Percentiles rank a stretch among this genome's conserved stretches.
Conservation (phyloP, 768 basidiomycete genomes). For the Boletus reticulatus region DNA sequence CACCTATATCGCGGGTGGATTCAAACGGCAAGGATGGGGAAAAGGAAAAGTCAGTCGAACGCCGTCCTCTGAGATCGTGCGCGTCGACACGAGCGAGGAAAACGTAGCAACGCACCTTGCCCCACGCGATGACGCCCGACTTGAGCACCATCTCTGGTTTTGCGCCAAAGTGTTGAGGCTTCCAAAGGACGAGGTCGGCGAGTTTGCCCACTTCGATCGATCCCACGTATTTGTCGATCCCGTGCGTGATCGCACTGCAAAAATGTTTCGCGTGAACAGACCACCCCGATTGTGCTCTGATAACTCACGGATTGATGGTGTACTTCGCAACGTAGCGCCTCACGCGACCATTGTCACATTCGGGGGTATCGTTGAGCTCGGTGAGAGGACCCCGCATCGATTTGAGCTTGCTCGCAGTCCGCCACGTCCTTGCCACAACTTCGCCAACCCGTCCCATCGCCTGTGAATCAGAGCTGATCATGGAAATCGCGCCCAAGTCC, state of each 20-base stretch:
- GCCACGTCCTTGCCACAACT: constrained; percentile 90
- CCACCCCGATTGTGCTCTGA: too few species aligned
- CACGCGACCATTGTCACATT: constrained; percentile 78
- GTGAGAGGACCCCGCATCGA: constrained; percentile 71
- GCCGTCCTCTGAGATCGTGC: too few species aligned
- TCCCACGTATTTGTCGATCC: constrained; percentile 76
- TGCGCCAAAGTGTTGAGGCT: constrained; percentile 75
- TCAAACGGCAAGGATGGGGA: too few species aligned
- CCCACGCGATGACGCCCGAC: constrained; percentile 89
- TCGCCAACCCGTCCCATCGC: constrained; percentile 99
- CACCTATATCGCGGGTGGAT: constrained; percentile 45
- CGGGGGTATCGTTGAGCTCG: constrained; percentile 46
- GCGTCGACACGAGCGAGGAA: too few species aligned
- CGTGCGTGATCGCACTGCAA: too few species aligned
- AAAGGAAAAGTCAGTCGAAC: too few species aligned
- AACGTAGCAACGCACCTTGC: constrained; percentile 55
- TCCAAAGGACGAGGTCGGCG: constrained; percentile 81
- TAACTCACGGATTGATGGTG: constrained; percentile 91
- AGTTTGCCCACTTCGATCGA: constrained; percentile 78
- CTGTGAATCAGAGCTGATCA: constrained; percentile 96
- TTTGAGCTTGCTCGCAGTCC: constrained; percentile 94
- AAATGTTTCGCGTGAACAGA: constrained; percentile 25
- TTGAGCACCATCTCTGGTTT: constrained; percentile 92
- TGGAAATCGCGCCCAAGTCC: constrained; percentile 90
- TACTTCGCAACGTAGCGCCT: constrained; percentile 97